phyloP scores from a whole-genome alignment of 2,329 filamentous ascomycete genomes.

The Hypoxylon sp. region DNA sequence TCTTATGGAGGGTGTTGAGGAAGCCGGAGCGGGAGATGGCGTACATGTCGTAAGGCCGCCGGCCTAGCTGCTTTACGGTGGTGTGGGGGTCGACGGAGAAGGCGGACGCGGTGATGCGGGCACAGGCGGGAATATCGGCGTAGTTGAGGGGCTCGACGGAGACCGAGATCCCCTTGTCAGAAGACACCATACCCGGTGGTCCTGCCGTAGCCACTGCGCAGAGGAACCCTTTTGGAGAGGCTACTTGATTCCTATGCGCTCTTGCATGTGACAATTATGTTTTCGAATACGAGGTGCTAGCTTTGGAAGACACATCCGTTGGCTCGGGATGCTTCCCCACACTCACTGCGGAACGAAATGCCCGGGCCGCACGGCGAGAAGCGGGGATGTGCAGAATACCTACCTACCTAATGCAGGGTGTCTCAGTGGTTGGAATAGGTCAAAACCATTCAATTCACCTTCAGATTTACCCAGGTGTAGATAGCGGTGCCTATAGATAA shows the following conservation, averaged over 20 bases:
- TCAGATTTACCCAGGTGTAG: background rate
- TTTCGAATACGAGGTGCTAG: background rate
- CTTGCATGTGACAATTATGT: background rate
- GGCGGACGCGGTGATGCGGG: conserved; percentile 30
- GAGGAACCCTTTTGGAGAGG: background rate
- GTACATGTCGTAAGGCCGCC: conserved; percentile 37
- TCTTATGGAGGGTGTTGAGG: conserved; percentile 19
- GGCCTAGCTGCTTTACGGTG: conserved; percentile 37
- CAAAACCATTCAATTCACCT: background rate
- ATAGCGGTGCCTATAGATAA: background rate
- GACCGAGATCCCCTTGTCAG: conserved; percentile 16
- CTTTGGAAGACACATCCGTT: background rate
- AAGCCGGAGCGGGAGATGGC: conserved; percentile 24
- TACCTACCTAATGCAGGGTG: too few species aligned
- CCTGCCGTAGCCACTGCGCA: background rate
- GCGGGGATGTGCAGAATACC: too few species aligned
- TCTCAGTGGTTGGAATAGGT: background rate
- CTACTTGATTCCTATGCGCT: background rate
- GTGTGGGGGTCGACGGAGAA: conserved; percentile 39
- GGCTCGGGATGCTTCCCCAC: background rate
- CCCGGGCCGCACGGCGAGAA: too few species aligned
- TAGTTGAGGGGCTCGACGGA: conserved; percentile 35
- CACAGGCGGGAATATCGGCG: conserved; percentile 31
- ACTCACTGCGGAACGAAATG: conserved; percentile 1
- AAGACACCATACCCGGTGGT: conserved; percentile 7